Evolutionary conservation across 73 alveolate species (phyloP).

Genomic region (Blepharisma japonicum): DNA sequence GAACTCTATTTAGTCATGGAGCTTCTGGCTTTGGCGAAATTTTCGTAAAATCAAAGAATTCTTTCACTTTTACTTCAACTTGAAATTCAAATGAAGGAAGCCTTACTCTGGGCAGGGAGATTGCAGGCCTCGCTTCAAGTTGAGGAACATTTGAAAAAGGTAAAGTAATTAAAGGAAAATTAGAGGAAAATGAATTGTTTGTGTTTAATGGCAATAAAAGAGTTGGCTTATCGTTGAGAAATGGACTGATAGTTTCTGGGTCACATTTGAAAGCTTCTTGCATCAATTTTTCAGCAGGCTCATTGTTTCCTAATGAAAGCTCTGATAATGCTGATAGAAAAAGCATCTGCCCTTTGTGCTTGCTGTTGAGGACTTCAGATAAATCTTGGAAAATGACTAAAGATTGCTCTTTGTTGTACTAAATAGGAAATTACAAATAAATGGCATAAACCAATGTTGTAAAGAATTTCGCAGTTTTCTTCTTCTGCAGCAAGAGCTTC

Average conservation of each 20-base stretch:
- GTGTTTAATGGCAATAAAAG: background rate
- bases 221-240: background rate
- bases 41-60: background rate
- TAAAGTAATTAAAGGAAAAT: background rate
- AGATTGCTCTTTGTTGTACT: background rate
- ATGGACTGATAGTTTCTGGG: slow-evolving; percentile 3
- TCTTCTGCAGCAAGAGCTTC: slow-evolving; percentile 10
- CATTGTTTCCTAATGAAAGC: background rate
- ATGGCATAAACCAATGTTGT: slow-evolving; percentile 3
- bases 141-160: background rate
- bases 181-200: background rate
- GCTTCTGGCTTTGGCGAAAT: slow-evolving; percentile 27
- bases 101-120: background rate
- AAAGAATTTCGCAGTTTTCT: slow-evolving; percentile 24
- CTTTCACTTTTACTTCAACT: background rate
- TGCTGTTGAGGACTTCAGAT: slow-evolving; percentile 14
- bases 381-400: slow-evolving; percentile 16
- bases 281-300: slow-evolving; percentile 8
- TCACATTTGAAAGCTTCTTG: slow-evolving; percentile 21
- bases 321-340: slow-evolving; percentile 19
- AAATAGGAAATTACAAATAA: background rate
- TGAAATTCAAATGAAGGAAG: slow-evolving; percentile 5
- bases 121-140: slow-evolving; percentile 1
- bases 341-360: slow-evolving; percentile 23
- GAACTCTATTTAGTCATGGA: background rate